A percentile compares a stretch with the other conserved stretches of the same genome.
Conservation (phyloP, 129 eudicot species). For the Flaveria trinervia region DNA sequence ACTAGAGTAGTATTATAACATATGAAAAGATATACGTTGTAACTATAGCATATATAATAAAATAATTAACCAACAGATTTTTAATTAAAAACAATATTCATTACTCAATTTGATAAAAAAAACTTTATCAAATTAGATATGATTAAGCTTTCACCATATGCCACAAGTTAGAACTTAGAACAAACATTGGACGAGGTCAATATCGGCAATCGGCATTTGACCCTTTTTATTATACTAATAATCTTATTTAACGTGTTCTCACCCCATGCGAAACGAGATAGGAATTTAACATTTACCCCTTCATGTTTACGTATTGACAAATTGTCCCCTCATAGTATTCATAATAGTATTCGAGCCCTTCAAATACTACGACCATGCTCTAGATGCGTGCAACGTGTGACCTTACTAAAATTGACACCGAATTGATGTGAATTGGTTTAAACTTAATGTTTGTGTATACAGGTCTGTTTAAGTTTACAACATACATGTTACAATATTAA, state of each 20-base stretch:
- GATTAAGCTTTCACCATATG: neutral
- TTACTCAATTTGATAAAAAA: neutral
- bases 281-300: slow-evolving; percentile 4
- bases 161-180: neutral
- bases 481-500: too few species aligned
- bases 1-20: neutral
- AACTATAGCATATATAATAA: neutral
- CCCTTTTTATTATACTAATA: neutral
- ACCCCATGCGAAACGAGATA: slow-evolving; percentile 1
- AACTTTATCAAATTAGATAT: neutral
- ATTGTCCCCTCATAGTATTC: neutral
- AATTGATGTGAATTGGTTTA: neutral
- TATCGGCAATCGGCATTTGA: slow-evolving; percentile 6
- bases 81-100: neutral
- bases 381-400: too few species aligned
- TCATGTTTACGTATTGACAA: neutral
- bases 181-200: slow-evolving; percentile 22
- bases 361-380: neutral
- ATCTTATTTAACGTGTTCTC: slow-evolving; percentile 11
- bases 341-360: neutral
- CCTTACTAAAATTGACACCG: neutral
- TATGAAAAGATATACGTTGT: neutral
- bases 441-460: neutral
- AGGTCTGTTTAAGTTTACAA: neutral
- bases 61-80: neutral